Evolutionary conservation across 257 asterid genomes (phyloP).

Genomic region (Echites panduratus): DNA sequence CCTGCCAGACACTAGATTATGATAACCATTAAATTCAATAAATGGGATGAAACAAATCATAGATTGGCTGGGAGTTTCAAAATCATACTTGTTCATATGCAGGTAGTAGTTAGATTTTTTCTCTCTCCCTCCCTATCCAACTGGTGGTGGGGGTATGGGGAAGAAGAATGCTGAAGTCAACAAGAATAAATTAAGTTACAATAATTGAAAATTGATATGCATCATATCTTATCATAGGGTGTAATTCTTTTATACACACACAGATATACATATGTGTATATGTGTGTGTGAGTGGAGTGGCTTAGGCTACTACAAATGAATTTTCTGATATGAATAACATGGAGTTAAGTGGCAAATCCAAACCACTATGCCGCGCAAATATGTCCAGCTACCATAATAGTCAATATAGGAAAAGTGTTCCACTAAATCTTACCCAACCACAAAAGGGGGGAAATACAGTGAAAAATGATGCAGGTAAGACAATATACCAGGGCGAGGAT

Average conservation of each 20-base stretch:
- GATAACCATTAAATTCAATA: background rate
- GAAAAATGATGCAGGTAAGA: conserved; percentile 6
- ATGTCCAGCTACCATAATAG: background rate
- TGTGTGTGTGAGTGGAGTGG: background rate
- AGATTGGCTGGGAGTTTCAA: background rate
- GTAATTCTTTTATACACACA: background rate
- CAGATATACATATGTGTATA: background rate
- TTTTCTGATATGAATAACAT: background rate
- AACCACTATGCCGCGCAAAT: background rate
- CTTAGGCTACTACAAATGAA: background rate
- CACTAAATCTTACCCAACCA: background rate
- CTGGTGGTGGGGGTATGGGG: no score
- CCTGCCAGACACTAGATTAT: background rate
- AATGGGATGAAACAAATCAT: background rate
- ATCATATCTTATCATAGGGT: background rate
- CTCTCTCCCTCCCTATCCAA: background rate
- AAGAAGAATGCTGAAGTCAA: background rate
- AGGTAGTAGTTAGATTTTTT: no score
- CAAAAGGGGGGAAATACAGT: background rate
- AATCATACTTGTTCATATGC: background rate
- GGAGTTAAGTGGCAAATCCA: background rate
- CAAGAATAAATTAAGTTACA: background rate
- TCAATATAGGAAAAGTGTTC: background rate
- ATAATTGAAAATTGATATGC: background rate
- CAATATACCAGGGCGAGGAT: conserved; percentile 83